These are phyloP conservation scores for Populus deltoides DNA, from an alignment of 345 rosid species.

Conservation along the genomic window DNA sequence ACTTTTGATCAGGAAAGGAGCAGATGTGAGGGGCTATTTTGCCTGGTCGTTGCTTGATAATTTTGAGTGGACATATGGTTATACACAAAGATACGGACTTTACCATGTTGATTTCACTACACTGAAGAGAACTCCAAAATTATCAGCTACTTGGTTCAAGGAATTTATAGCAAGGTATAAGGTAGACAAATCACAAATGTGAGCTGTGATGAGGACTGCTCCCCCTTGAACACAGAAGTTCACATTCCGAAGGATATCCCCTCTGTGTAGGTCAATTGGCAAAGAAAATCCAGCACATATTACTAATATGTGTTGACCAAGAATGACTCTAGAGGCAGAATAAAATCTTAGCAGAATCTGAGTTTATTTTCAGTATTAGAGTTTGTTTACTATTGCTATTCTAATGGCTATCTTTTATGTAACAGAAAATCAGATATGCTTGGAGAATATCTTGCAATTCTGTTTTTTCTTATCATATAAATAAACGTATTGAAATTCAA, in stretches of 20 bases:
- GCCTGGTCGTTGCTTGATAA: conserved; percentile 10
- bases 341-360: no score
- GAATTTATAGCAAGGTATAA: conserved; percentile 3
- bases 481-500: no score
- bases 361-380: no score
- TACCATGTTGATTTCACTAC: conserved; percentile 7
- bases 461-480: no score
- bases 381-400: no score
- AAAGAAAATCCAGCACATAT: no score
- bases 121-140: conserved; percentile 13
- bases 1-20: conserved; percentile 8
- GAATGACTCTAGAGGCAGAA: no score
- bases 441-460: no score
- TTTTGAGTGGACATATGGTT: conserved; percentile 15
- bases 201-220: background rate
- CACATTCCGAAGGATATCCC: background rate
- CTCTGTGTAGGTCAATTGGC: no score
- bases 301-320: no score
- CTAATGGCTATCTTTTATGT: no score
- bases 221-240: background rate
- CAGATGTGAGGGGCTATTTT: conserved; percentile 14
- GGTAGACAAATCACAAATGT: background rate
- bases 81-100: conserved; percentile 16
- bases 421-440: no score
- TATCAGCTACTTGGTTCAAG: conserved; percentile 19